Base-by-base conservation (phyloP, 2,329 filamentous ascomycete genomes). In the Trichophaea hybrida region DNA sequence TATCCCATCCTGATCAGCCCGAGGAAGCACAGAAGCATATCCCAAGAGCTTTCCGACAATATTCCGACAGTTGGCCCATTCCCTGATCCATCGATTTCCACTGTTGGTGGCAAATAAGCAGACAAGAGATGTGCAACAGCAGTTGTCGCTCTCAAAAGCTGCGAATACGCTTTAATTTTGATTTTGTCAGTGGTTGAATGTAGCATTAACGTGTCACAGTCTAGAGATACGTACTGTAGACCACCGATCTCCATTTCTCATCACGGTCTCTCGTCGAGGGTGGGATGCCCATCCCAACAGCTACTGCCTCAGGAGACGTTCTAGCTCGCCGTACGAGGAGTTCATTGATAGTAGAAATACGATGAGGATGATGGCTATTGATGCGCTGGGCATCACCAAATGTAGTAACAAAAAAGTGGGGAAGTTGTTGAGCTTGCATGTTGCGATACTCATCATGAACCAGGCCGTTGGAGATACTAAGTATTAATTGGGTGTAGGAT, bases 11-110 rank as follows among this genome's bases (percentile, higher is more conserved):
- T 72, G 68, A 83, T 78, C 44, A 84, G 71, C 0, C 75, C 81
- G 1, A 84, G 71, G 80, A 80, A 84, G 0, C 76, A 75, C 55
- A 82, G 74, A 0, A 84, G 71, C 58, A 85, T 82, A 7, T 78
- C 75, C 0, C 76, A 68, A 0, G 76, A 79, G 65, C 80, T 84
- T 0, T 76, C 73, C 60, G 77, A 78, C 0, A 85, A 69, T 7
- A 85, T 67, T 0, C 76, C 81, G 1, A 81, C 71, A 0, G 75
- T 53, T 1, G 63, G 63, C 7, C 50, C n/a, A 24, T 24, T 74
- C 34, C 69, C 61, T 43, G 10, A 34, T 46, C 33, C 15, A 66
- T 60, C 32, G 34, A 59, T 49, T 31, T 52, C 44, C 43, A 17
- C 15, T n/a, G 50, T 32, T n/a, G 50, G 50, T 8, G 50, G 6